Base-by-base conservation (phyloP, 768 basidiomycete genomes). In the Tylopilus intermedius region DNA sequence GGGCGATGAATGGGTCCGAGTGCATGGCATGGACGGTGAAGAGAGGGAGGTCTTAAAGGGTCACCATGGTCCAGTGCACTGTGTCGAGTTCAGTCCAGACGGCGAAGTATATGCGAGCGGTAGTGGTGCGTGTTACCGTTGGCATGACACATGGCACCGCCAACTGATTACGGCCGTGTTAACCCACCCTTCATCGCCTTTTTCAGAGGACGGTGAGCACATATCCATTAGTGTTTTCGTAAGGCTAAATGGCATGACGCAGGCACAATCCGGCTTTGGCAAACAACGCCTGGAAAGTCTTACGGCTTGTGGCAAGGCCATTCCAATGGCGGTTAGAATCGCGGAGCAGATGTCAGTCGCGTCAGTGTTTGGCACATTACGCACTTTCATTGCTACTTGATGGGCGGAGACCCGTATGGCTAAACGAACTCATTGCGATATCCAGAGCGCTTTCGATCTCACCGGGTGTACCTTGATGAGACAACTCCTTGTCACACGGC, bases 61-160 rank as follows among this genome's bases (percentile, higher is more conserved):
- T 4, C 96, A 98, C 64, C 96, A 98, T 66, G 96, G 95, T 22
- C 94, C 95, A 18, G 94, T 98, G 15, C 93, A 95, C 62, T 91
- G 90, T 50, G 87, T 95, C 44, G 87, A 90, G 62, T 95, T 86
- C 70, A 91, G 88, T 65, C 95, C 95, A 0, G 95, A 98, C 67
- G 95, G 95, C 22, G 96, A 98, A 75, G 81, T 96, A 77, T 98
- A 91, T 68, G 95, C 95, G 33, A 94, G 90, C 63, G 96, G 95
- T 47, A 94, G 91, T 62, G 95, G 95, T 86, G 69, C 75, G 90
- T 81, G 22, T 49, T 37, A 38, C 51, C 39, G 18, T 52, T 54
- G 41, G 14, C 24, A 24, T 24, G 24, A 24, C 24, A 24, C 5
- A 5, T 24, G 24, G 24, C 57, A 45, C 41, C 9, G 10, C 32